phyloP scores from a whole-genome alignment of 202 grass and related monocot genomes.

The Saccharum hybrid region DNA sequence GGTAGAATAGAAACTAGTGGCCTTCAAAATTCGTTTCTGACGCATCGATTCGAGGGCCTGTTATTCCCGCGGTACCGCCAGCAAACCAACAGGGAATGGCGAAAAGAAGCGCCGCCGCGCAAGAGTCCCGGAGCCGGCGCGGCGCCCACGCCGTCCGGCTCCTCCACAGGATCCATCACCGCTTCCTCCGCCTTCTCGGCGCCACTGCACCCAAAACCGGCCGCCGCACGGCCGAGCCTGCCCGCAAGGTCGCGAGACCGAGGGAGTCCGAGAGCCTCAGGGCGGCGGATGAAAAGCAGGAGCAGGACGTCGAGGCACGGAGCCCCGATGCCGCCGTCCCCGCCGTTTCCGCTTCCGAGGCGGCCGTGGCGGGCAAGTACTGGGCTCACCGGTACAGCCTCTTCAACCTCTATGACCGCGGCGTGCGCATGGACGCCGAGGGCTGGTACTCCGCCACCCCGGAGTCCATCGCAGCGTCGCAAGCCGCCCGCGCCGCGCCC shows the following conservation, averaged over 20 bases:
- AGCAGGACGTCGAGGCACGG: background rate
- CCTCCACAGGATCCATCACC: background rate
- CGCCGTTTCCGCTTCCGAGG: background rate
- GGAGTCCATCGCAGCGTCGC: slow-evolving; percentile 62
- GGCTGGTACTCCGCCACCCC: slow-evolving; percentile 79
- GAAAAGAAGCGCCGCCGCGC: background rate
- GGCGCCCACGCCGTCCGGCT: background rate
- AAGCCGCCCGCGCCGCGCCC: slow-evolving; percentile 49
- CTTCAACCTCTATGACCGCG: slow-evolving; percentile 69
- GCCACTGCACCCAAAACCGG: background rate
- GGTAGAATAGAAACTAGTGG: background rate
- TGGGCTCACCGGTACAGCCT: slow-evolving; percentile 59
- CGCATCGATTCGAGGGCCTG: too few relatives aligned
- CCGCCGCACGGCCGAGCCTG: background rate
- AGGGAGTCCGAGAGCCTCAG: background rate
- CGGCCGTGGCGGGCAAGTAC: slow-evolving; percentile 54
- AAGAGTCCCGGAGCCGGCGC: background rate
- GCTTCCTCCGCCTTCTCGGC: slow-evolving; percentile 42
- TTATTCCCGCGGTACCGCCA: too few relatives aligned
- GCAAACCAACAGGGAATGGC: background rate
- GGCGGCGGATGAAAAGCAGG: background rate
- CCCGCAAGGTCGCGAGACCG: background rate
- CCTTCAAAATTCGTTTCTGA: background rate
- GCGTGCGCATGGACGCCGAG: slow-evolving; percentile 74
- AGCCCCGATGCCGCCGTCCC: background rate